Evolutionary conservation across 129 eudicot species (phyloP).

Genomic region (Daucus carota): DH1_v3.0 NC_030385.2:15209501-15210000

Average conservation of each 20-base stretch:
- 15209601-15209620: constrained; percentile 96
- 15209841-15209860: not conserved
- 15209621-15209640: constrained; percentile 88
- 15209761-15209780: constrained; percentile 75
- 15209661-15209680: not conserved
- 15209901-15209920: not conserved
- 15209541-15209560: not conserved
- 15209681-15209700: constrained; percentile 7
- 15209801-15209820: not conserved
- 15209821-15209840: not conserved
- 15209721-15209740: constrained; percentile 95
- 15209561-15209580: not conserved
- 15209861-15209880: not conserved
- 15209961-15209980: not conserved
- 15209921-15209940: not conserved
- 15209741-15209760: constrained; percentile 81
- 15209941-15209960: not conserved
- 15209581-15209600: constrained; percentile 92
- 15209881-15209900: not conserved
- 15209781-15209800: constrained; percentile 55
- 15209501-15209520: not conserved
- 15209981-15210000: not conserved
- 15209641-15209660: constrained; percentile 36
- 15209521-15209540: not conserved
- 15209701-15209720: constrained; percentile 66